These are phyloP conservation scores for Articulospora tetracladia DNA, from an alignment of 495 filamentous ascomycete species.

Conservation along the genomic window DNA sequence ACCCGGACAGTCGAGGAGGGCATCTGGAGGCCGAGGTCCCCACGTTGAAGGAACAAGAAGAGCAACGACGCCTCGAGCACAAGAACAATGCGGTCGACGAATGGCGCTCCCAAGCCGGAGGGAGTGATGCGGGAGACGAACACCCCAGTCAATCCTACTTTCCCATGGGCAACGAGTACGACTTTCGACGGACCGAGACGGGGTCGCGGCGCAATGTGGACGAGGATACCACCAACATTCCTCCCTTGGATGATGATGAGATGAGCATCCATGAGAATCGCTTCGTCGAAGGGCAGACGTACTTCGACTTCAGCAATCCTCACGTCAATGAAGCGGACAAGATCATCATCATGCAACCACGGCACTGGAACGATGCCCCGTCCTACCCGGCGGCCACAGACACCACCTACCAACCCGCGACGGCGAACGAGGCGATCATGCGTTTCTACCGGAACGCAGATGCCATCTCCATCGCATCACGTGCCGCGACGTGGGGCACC, in stretches of 20 bases:
- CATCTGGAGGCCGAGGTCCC: conserved; percentile 18
- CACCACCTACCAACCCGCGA: conserved; percentile 35
- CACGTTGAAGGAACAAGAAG: conserved; percentile 27
- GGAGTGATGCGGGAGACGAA: conserved; percentile 17
- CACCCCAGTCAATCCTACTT: conserved; percentile 12
- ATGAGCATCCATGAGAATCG: conserved; percentile 33
- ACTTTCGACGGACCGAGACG: background rate
- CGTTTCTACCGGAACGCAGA: conserved; percentile 44
- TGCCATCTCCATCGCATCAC: conserved; percentile 52
- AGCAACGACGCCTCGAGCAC: conserved; percentile 14
- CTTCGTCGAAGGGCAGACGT: conserved; percentile 40
- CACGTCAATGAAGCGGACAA: conserved; percentile 39
- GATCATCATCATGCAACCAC: conserved; percentile 38
- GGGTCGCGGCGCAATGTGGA: background rate
- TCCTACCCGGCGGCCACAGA: conserved; percentile 35
- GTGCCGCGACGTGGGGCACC: conserved; percentile 72
- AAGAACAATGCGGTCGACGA: conserved; percentile 26
- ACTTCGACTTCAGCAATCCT: conserved; percentile 33
- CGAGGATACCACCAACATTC: conserved; percentile 14
- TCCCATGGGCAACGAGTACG: background rate
- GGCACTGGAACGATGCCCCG: conserved; percentile 45
- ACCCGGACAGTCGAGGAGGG: conserved; percentile 21
- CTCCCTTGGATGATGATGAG: conserved; percentile 17
- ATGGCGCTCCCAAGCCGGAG: conserved; percentile 24
- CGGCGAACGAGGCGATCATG: conserved; percentile 48